These are phyloP conservation scores for Lippia alba DNA, from an alignment of 305 asterid genomes.

Conservation along the genomic window DNA sequence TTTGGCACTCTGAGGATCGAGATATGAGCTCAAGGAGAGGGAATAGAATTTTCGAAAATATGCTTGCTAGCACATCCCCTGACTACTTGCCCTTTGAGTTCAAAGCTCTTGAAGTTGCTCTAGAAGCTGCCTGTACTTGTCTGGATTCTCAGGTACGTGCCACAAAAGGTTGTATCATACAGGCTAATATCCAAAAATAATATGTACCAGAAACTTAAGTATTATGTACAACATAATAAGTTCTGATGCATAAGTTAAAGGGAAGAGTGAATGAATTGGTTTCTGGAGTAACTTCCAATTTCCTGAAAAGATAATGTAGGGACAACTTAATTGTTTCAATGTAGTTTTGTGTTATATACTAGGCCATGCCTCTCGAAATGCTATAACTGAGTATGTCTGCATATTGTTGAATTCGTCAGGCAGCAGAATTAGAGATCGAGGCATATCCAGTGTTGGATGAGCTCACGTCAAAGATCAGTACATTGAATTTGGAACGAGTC, in stretches of 20 bases:
- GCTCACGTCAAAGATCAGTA: constrained; percentile 93
- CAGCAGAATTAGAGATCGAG: constrained; percentile 89
- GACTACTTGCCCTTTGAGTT: constrained; percentile 99
- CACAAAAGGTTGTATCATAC: neutral
- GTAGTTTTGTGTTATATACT: neutral
- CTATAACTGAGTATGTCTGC: constrained; percentile 17
- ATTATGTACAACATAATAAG: neutral
- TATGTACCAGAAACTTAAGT: no score
- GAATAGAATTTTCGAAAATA: constrained; percentile 63
- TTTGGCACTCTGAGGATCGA: constrained; percentile 82
- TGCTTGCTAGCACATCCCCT: constrained; percentile 76
- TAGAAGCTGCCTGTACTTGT: constrained; percentile 97
- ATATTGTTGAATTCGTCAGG: constrained; percentile 53
- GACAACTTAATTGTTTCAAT: neutral
- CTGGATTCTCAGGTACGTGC: constrained; percentile 86
- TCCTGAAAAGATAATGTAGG: neutral
- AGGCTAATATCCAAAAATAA: neutral
- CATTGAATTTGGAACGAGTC: constrained; percentile 78
- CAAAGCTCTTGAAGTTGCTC: constrained; percentile 94
- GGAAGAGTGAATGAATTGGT: neutral
- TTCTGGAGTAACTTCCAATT: neutral
- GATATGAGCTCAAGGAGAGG: constrained; percentile 69
- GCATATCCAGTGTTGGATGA: constrained; percentile 97
- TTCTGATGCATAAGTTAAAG: neutral
- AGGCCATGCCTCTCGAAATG: no score